Base-by-base conservation (phyloP, 495 filamentous ascomycete genomes). In the Aspergillus cavernicola region DNA sequence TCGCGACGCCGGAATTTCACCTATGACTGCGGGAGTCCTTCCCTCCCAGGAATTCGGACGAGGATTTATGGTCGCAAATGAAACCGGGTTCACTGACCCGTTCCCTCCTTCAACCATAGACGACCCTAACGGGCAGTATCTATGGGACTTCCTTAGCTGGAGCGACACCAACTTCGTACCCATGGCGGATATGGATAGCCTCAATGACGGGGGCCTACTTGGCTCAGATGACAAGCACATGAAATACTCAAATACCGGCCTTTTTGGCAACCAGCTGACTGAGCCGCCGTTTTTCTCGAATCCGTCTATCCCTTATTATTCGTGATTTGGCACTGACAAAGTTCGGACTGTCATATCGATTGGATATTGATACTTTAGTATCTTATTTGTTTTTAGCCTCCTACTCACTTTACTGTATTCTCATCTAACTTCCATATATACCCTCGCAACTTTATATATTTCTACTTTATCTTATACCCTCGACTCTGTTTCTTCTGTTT, bases 81-180 rank as follows among this genome's bases (percentile, higher is more conserved):
- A 67, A 15, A 57, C 50, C 47, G 64, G 63, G 2, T 62, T 67
- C 23, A 37, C 61, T 0, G 66, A 70, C 46, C 58, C 66, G 1
- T 54, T 70, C 3, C 50, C 64, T 10, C 44, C 61, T 9, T 64
- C 62, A 1, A 64, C 67, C 8, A 57, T 68, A 4, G 67, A 73
- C 49, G 68, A 75, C 19, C 61, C 62, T 5, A 66, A 54, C 3
- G 60, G 64, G 6, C 72, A 75, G 29, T 66, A 71, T 53, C 60
- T 73, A 12, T 75, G 70, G 70, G 70, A 75, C 35, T 75, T 72
- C 52, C 57, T 75, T 15, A 75, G 69, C 52, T 72, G 70, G 70
- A 70, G 69, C 44, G 69, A 71, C 31, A 67, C 63, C 29, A 73
- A 59, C 20, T 15, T 71, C n/a, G 67, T 67, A 62, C 68, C 70